These are phyloP conservation scores for Xanthoconium purpureum DNA, from an alignment of 768 basidiomycete species.

Conservation along the genomic window DNA sequence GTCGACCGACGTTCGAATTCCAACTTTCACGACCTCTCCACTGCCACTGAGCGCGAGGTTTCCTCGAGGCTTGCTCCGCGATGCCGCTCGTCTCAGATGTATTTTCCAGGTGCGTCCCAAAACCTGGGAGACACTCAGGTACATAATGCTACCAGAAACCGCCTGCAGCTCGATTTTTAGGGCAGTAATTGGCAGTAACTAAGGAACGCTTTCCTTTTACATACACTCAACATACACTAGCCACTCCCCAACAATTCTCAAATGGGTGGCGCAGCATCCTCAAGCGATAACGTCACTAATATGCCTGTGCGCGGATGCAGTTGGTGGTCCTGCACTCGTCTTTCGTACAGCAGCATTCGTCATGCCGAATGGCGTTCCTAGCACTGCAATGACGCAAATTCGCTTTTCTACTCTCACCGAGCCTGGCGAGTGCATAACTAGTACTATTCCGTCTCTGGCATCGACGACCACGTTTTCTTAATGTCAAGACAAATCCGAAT, in stretches of 20 bases:
- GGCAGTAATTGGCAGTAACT: too few species aligned
- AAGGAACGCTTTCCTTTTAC: too few species aligned
- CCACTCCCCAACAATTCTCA: background rate
- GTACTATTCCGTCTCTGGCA: constrained; percentile 8
- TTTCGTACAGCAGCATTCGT: constrained; percentile 11
- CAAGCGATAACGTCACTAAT: constrained; percentile 2
- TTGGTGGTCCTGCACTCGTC: background rate
- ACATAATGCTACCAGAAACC: too few species aligned
- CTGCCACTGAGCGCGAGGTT: constrained; percentile 23
- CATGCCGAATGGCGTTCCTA: constrained; percentile 7
- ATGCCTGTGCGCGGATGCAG: background rate
- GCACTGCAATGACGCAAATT: constrained; percentile 24
- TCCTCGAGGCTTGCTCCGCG: constrained; percentile 25
- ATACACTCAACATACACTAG: background rate
- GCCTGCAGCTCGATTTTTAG: background rate
- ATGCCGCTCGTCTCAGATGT: background rate
- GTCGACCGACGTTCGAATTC: constrained; percentile 5
- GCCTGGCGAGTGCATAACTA: constrained; percentile 3
- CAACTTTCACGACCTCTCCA: constrained; percentile 4
- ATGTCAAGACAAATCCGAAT: constrained; percentile 16
- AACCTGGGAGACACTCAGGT: background rate
- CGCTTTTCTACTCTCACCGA: constrained; percentile 14
- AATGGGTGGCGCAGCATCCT: background rate
- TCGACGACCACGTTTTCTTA: constrained; percentile 28
- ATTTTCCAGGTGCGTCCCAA: background rate